These are phyloP conservation scores for Candida odintsovae DNA, from an alignment of 805 yeast species.

Conservation along the genomic window DNA sequence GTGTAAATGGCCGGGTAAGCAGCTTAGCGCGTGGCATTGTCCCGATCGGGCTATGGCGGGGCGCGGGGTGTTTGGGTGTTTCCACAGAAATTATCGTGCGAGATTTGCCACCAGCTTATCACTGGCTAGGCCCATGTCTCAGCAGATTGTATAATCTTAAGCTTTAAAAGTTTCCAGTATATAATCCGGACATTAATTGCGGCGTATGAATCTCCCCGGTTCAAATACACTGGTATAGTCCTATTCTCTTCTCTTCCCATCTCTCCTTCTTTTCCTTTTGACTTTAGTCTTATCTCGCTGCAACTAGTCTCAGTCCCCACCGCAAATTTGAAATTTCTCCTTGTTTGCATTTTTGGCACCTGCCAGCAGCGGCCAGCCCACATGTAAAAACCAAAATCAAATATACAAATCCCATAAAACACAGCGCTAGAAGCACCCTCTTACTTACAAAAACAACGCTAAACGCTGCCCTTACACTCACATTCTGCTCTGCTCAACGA, in stretches of 20 bases:
- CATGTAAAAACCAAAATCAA: background rate
- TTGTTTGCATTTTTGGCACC: background rate
- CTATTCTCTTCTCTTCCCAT: too few relatives aligned
- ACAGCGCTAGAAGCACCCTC: background rate
- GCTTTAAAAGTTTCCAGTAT: too few relatives aligned
- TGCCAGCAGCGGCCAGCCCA: background rate
- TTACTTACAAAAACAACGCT: background rate
- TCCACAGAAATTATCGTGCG: background rate
- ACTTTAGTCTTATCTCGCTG: too few relatives aligned
- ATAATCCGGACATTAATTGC: too few relatives aligned
- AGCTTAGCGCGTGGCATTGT: too few relatives aligned
- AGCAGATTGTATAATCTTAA: too few relatives aligned
- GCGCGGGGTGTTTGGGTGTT: background rate
- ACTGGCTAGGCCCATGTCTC: background rate
- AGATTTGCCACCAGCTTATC: background rate
- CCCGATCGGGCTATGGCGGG: background rate
- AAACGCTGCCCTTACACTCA: background rate
- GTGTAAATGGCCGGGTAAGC: background rate
- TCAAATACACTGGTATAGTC: too few relatives aligned
- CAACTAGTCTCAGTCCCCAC: background rate
- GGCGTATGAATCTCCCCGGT: too few relatives aligned
- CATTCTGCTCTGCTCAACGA: background rate
- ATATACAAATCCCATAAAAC: background rate
- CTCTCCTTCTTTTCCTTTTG: too few relatives aligned
- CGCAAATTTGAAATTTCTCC: background rate